Base-by-base conservation (phyloP, 2,329 filamentous ascomycete genomes). In the Xylaria polymorpha region DNA sequence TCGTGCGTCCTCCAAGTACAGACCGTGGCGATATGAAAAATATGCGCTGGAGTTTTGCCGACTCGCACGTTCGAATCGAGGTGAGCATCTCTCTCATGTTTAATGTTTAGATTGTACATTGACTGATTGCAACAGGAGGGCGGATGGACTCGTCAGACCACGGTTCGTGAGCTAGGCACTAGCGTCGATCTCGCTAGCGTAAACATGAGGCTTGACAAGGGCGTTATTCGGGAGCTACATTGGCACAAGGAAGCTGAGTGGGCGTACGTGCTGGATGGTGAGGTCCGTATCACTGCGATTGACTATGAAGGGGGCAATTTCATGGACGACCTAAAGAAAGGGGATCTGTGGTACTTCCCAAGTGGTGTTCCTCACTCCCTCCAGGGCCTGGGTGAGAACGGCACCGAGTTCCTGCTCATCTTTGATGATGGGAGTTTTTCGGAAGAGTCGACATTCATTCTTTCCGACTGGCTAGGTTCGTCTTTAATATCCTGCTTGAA, bases 221-320 rank as follows among this genome's bases (percentile, higher is more conserved):
- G 91, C 43, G 91, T 90, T 39, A 92, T 92, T 73, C 90, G 92
- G 35, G 92, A 94, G 78, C 84, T 94, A 9, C 92, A 94, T 77
- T 94, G 92, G 92, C 92, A 94, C 83, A 92, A 92, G 74, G 90
- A 93, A 78, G 91, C 90, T 44, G 92, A 94, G 76, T 94, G 92
- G 91, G 90, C 90, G 0, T 93, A 91, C 71, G 89, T 94, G 2
- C 85, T 94, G 0, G 87, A 91, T 66, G 92, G 92, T 60, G 85
- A 86, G 67, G 90, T 92, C 22, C 88, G 92, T 62, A 87, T 94
- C 60, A 93, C 91, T 0, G 91, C 89, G 0, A 85, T 94, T 20
- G 91, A 94, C 79, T 88, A 90, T 50, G 90, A 94, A 70, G 92
- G 92, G 10, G 88, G 92, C 69, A 92, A 88, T 71, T 94, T 93